Percentiles rank a stretch among this genome's conserved stretches.
Conservation (phyloP, 2,329 filamentous ascomycete species). For the Thielaviopsis musarum region DNA sequence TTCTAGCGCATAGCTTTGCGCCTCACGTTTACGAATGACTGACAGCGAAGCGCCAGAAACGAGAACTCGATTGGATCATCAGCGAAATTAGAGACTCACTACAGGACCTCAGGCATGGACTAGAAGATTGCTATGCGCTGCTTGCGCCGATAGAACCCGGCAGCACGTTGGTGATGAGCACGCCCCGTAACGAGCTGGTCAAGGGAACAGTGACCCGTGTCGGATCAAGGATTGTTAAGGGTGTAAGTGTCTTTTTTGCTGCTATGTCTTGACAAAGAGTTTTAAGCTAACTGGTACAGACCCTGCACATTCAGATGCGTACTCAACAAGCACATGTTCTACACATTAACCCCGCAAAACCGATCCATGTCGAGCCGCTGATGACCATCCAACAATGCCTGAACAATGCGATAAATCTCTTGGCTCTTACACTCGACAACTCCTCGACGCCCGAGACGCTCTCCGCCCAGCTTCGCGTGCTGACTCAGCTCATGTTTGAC, state of each 20-base stretch:
- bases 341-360: conserved; percentile 29
- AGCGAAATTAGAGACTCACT: conserved; percentile 31
- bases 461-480: conserved; percentile 36
- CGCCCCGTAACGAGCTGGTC: conserved; percentile 69
- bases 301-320: conserved; percentile 59
- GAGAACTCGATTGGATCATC: conserved; percentile 39
- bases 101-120: conserved; percentile 39
- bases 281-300: conserved; percentile 26
- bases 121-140: conserved; percentile 78
- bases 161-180: conserved; percentile 78
- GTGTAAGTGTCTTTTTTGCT: conserved; percentile 37
- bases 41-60: conserved; percentile 21
- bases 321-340: conserved; percentile 41
- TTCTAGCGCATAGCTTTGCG: background rate
- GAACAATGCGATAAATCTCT: conserved; percentile 67
- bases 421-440: conserved; percentile 55
- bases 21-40: background rate
- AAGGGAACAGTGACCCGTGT: conserved; percentile 87
- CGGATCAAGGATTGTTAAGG: conserved; percentile 81
- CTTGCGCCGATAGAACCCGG: conserved; percentile 73
- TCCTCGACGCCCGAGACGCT: conserved; percentile 38
- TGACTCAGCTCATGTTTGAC: conserved; percentile 36
- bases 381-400: conserved; percentile 58
- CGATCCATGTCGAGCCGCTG: conserved; percentile 50
- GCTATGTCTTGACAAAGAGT: background rate